Conservation (phyloP, 2,329 filamentous ascomycete genomes). For the Trichoderma gracile region DNA sequence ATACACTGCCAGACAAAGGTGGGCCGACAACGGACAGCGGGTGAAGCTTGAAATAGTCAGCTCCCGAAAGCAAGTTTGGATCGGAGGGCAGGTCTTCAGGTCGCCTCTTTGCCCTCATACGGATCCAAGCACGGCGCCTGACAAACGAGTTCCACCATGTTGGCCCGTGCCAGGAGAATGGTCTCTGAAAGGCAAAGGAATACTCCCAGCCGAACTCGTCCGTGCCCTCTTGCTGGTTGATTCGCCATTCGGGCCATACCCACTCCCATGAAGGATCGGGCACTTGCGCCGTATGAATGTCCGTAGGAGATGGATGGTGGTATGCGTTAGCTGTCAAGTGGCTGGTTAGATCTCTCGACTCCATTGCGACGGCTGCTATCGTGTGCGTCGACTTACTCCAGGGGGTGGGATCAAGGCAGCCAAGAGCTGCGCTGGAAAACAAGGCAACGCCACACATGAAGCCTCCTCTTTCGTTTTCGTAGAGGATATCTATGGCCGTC, state of each 20-base stretch:
- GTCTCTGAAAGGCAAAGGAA: constrained; percentile 77
- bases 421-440: constrained; percentile 84
- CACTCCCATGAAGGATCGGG: constrained; percentile 96
- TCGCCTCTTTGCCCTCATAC: constrained; percentile 69
- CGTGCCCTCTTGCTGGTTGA: constrained; percentile 69
- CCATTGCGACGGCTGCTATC: no score
- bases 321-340: constrained; percentile 58
- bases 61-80: constrained; percentile 63
- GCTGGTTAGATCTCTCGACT: not conserved
- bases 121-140: constrained; percentile 82
- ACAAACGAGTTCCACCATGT: constrained; percentile 96
- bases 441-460: constrained; percentile 86
- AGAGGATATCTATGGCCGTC: constrained; percentile 78
- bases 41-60: constrained; percentile 79
- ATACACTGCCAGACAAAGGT: constrained; percentile 38
- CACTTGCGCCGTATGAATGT: constrained; percentile 83
- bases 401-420: constrained; percentile 79
- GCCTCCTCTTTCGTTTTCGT: constrained; percentile 90
- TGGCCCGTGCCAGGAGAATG: constrained; percentile 82
- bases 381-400: constrained; percentile 59
- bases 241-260: constrained; percentile 67
- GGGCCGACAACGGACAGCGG: constrained; percentile 48
- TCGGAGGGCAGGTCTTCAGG: constrained; percentile 48
- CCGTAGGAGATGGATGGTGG: constrained; percentile 60
- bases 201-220: constrained; percentile 97